Conservation (phyloP, 129 eudicot genomes). For the sunflower (Helianthus annuus) region DNA sequence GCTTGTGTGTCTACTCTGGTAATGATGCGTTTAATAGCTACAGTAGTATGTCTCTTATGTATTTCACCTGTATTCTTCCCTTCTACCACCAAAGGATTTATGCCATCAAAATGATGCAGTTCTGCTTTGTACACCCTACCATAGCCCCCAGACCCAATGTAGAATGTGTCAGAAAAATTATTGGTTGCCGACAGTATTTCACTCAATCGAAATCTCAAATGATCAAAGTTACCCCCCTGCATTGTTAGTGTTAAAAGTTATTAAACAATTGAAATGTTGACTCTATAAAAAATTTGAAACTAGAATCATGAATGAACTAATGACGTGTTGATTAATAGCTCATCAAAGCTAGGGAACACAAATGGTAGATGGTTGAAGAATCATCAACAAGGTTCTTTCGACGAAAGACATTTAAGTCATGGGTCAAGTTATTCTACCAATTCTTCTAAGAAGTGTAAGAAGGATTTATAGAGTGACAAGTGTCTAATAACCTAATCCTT, state of each 20-base stretch:
- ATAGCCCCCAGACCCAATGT: slow-evolving; percentile 1
- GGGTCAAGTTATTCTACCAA: too few species aligned
- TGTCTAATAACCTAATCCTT: too few species aligned
- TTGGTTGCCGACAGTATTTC: slow-evolving; percentile 2
- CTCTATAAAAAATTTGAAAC: too few species aligned
- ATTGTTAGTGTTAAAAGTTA: neutral
- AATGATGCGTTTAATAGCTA: slow-evolving; percentile 12
- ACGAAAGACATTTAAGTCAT: too few species aligned
- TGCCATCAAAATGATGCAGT: neutral
- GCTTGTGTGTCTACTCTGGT: neutral
- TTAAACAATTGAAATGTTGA: too few species aligned
- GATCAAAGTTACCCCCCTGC: neutral
- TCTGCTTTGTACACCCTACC: slow-evolving; percentile 5
- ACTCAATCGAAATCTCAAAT: neutral
- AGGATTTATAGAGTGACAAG: too few species aligned
- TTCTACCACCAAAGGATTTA: neutral
- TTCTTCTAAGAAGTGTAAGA: too few species aligned
- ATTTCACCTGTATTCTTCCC: neutral
- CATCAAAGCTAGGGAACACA: too few species aligned
- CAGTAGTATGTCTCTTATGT: neutral
- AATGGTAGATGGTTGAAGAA: too few species aligned
- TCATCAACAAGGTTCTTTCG: too few species aligned
- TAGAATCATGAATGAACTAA: too few species aligned
- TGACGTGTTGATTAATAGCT: too few species aligned
- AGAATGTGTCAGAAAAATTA: neutral